These are phyloP conservation scores for Narthecium ossifragum DNA, from an alignment of 106 monocot species.

Conservation along the genomic window DNA sequence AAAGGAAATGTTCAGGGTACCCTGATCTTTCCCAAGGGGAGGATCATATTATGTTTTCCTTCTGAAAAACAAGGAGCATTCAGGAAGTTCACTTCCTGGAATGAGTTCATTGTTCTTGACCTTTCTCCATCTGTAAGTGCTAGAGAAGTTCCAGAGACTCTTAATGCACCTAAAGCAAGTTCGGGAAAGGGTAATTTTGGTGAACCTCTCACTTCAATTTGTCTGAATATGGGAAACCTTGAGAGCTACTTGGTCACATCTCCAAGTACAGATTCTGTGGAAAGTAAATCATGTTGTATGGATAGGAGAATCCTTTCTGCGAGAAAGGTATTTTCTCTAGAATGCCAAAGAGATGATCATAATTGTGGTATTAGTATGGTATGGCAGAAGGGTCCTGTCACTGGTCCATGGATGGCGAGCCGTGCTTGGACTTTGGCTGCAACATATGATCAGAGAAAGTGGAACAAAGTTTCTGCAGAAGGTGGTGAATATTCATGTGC, in stretches of 20 bases:
- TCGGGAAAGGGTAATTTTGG: slow-evolving; percentile 20
- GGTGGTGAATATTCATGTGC: slow-evolving; percentile 59
- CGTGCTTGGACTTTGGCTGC: slow-evolving; percentile 70
- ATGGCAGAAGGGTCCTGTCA: slow-evolving; percentile 77
- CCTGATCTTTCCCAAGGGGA: slow-evolving; percentile 43
- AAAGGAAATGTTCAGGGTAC: slow-evolving; percentile 44
- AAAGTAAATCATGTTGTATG: slow-evolving; percentile 2
- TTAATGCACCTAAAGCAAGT: slow-evolving; percentile 12
- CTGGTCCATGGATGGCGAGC: slow-evolving; percentile 57
- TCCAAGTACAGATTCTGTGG: slow-evolving; percentile 10
- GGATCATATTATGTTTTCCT: slow-evolving; percentile 72
- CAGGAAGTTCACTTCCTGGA: slow-evolving; percentile 27
- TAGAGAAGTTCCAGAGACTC: slow-evolving; percentile 12
- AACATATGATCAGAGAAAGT: slow-evolving; percentile 39
- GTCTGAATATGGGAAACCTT: slow-evolving; percentile 40
- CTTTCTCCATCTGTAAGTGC: slow-evolving; percentile 25
- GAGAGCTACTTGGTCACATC: slow-evolving; percentile 58
- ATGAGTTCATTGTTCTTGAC: slow-evolving; percentile 68
- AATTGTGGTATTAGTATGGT: slow-evolving; percentile 43
- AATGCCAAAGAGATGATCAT: slow-evolving; percentile 11
- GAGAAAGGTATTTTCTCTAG: slow-evolving; percentile 48
- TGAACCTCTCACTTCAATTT: slow-evolving; percentile 40
- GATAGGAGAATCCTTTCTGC: slow-evolving; percentile 21
- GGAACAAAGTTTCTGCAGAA: slow-evolving; percentile 44
- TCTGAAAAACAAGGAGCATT: slow-evolving; percentile 24